phyloP scores from a whole-genome alignment of 2,329 filamentous ascomycete species.

The Sporothrix schenckii region DNA sequence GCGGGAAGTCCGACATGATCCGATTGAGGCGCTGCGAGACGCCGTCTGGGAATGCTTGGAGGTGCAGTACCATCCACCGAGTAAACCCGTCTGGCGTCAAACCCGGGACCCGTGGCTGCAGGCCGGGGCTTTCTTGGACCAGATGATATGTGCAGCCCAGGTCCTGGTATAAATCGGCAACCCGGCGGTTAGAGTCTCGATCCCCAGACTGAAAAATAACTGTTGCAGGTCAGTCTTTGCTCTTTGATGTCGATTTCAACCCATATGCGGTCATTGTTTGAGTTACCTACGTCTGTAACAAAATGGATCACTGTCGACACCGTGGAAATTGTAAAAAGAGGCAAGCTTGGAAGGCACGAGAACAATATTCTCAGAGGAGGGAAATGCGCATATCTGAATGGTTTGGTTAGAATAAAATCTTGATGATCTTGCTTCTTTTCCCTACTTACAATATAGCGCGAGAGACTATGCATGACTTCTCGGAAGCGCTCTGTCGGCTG shows the following conservation, averaged over 20 bases:
- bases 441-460: conserved; percentile 67
- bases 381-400: conserved; percentile 8
- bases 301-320: conserved; percentile 66
- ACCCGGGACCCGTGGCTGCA: conserved; percentile 62
- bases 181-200: conserved; percentile 15
- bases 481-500: conserved; percentile 68
- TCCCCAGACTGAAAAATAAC: conserved; percentile 54
- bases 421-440: background rate
- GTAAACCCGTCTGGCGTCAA: conserved; percentile 70
- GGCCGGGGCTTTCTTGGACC: conserved; percentile 56
- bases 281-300: conserved; percentile 56
- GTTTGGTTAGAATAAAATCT: background rate
- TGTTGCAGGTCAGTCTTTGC: conserved; percentile 40
- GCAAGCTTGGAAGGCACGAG: conserved; percentile 75
- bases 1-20: conserved; percentile 70
- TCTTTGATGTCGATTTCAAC: too few species aligned
- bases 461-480: conserved; percentile 73
- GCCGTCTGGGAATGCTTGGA: conserved; percentile 73
- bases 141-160: conserved; percentile 66
- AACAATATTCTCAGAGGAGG: conserved; percentile 18
- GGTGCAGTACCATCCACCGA: conserved; percentile 71
- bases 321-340: conserved; percentile 70
- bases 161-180: conserved; percentile 55
- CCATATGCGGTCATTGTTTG: too few species aligned
- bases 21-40: conserved; percentile 72